Percentiles rank a stretch among this genome's conserved stretches.
phyloP scores from a whole-genome alignment of 768 basidiomycete species.

The Candolleomyces eurysporus region DNA sequence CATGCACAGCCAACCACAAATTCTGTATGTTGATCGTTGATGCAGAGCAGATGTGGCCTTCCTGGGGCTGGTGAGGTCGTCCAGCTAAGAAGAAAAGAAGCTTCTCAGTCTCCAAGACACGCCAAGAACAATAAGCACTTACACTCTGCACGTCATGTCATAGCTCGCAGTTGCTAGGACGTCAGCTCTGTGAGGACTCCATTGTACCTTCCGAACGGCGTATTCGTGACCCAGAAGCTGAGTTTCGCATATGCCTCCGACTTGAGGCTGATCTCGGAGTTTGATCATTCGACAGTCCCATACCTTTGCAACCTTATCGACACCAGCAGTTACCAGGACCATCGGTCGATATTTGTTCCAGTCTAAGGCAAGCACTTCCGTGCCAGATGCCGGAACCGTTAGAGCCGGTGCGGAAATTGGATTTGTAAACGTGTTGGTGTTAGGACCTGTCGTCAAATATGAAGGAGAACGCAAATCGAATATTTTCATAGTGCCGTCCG shows the following conservation, averaged over 20 bases:
- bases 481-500: constrained; percentile 81
- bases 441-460: constrained; percentile 44
- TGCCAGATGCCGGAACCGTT: constrained; percentile 74
- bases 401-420: constrained; percentile 70
- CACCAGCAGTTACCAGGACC: constrained; percentile 72
- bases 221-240: constrained; percentile 85
- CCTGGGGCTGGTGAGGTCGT: constrained; percentile 54
- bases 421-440: constrained; percentile 53
- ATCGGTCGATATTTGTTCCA: constrained; percentile 93
- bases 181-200: constrained; percentile 79
- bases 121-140: constrained; percentile 29
- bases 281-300: constrained; percentile 91
- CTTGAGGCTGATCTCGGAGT: constrained; percentile 47
- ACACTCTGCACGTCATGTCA: constrained; percentile 96
- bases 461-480: constrained; percentile 75
- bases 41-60: constrained; percentile 54
- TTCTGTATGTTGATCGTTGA: constrained; percentile 90
- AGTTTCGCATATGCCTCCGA: constrained; percentile 71
- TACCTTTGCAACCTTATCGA: constrained; percentile 72
- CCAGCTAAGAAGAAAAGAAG: constrained; percentile 51
- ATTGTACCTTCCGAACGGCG: constrained; percentile 84
- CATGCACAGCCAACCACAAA: constrained; percentile 91
- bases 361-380: constrained; percentile 79
- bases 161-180: constrained; percentile 72
- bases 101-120: constrained; percentile 1